phyloP scores from a whole-genome alignment of 805 yeast species.

The Candida methanosorbosa region DNA sequence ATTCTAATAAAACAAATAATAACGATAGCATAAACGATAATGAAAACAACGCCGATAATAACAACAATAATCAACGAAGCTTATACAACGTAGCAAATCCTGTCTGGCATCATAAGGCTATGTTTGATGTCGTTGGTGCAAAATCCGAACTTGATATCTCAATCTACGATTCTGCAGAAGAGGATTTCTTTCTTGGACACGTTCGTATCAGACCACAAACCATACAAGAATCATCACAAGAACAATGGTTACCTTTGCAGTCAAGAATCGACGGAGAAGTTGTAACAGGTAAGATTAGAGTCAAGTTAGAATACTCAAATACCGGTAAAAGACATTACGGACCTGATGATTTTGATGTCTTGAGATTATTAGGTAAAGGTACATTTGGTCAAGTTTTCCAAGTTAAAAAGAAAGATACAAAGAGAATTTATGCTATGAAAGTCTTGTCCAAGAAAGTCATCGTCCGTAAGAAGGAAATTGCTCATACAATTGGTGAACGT shows the following conservation, averaged over 20 bases:
- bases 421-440: conserved; percentile 94
- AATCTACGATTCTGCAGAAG: conserved; percentile 78
- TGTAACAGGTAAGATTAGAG: conserved; percentile 69
- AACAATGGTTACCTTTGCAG: conserved; percentile 68
- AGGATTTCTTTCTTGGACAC: conserved; percentile 84
- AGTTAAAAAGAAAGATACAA: conserved; percentile 84
- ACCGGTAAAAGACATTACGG: conserved; percentile 74
- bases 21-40: neutral
- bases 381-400: conserved; percentile 98
- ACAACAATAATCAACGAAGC: conserved; percentile 7
- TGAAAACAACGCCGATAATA: too few relatives aligned
- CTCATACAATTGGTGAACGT: conserved; percentile 96
- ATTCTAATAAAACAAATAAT: conserved; percentile 9
- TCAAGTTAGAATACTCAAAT: conserved; percentile 63
- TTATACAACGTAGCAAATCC: conserved; percentile 48
- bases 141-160: conserved; percentile 80
- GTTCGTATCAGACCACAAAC: conserved; percentile 62
- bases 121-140: conserved; percentile 83
- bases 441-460: conserved; percentile 90
- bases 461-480: conserved; percentile 94
- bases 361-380: conserved; percentile 88
- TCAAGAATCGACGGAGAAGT: conserved; percentile 70
- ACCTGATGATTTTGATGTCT: conserved; percentile 89
- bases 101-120: conserved; percentile 86
- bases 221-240: conserved; percentile 34